Conservation (phyloP, 2,329 filamentous ascomycete genomes). For the Nemania diffusa region DNA sequence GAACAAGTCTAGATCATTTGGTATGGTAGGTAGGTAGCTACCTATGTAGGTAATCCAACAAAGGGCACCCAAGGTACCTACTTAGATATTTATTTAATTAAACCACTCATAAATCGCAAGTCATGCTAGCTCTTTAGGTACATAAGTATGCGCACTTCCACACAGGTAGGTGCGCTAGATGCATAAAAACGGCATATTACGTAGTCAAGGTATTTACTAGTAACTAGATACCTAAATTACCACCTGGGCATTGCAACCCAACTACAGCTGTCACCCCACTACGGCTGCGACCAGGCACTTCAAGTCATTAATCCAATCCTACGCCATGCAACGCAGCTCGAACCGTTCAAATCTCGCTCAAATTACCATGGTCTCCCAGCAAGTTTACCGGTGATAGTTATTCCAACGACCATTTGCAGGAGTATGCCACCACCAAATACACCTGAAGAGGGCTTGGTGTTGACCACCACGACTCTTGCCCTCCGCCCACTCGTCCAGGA, state of each 20-base stretch:
- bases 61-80: too few relatives aligned
- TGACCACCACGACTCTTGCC: conserved; percentile 42
- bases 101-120: too few relatives aligned
- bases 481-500: conserved; percentile 41
- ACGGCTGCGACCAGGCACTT: not conserved
- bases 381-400: conserved; percentile 21
- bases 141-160: too few relatives aligned
- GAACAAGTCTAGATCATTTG: not conserved
- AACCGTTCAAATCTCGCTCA: conserved; percentile 1
- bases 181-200: not conserved
- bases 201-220: not conserved
- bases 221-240: not conserved
- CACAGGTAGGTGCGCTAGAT: too few relatives aligned
- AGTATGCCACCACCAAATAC: conserved; percentile 52
- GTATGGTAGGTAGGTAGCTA: not conserved
- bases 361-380: conserved; percentile 26
- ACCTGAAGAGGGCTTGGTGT: conserved; percentile 48
- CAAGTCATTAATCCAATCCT: not conserved
- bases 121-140: too few relatives aligned
- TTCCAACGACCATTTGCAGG: not conserved
- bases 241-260: not conserved
- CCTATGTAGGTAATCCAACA: too few relatives aligned
- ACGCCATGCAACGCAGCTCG: conserved; percentile 9
- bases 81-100: too few relatives aligned
- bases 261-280: not conserved